phyloP scores from a whole-genome alignment of 2,329 filamentous ascomycete species.

The Trichoderma hamatum region DNA sequence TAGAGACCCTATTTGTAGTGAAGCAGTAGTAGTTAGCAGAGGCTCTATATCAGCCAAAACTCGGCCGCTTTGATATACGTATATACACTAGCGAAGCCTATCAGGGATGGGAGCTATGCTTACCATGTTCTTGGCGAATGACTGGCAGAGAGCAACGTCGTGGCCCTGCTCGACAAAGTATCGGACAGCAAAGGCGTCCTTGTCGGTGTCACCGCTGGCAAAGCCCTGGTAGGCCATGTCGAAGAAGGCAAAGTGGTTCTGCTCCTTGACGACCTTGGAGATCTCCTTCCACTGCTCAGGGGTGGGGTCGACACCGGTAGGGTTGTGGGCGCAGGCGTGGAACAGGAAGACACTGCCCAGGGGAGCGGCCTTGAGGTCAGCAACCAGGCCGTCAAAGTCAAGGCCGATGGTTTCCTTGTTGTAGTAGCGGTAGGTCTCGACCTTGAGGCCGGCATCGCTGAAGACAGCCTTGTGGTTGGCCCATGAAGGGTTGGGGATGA shows the following conservation, averaged over 20 bases:
- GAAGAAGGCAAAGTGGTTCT: conserved; percentile 93
- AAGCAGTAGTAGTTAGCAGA: background rate
- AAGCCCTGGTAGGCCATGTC: conserved; percentile 99
- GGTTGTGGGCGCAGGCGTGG: conserved; percentile 97
- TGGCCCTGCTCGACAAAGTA: conserved; percentile 94
- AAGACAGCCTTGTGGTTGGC: conserved; percentile 89
- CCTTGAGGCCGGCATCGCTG: conserved; percentile 85
- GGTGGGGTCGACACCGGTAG: conserved; percentile 93
- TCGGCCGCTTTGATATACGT: background rate
- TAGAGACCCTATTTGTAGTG: conserved; percentile 73
- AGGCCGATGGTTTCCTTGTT: conserved; percentile 98
- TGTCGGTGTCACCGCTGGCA: conserved; percentile 86
- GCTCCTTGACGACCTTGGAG: conserved; percentile 80
- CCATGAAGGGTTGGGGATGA: conserved; percentile 89
- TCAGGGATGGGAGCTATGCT: conserved; percentile 31
- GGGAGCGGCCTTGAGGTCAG: conserved; percentile 86
- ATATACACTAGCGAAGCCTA: background rate
- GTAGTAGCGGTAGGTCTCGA: conserved; percentile 98
- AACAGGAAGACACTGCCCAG: conserved; percentile 87
- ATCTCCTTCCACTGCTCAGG: conserved; percentile 91
- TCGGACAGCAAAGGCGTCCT: conserved; percentile 90
- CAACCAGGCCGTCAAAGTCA: conserved; percentile 92
- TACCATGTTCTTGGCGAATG: conserved; percentile 99
- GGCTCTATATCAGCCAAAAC: too few species aligned
- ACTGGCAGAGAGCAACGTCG: conserved; percentile 84